Base-by-base conservation (phyloP, 2,329 filamentous ascomycete species). In the Calycina herbarum region DNA sequence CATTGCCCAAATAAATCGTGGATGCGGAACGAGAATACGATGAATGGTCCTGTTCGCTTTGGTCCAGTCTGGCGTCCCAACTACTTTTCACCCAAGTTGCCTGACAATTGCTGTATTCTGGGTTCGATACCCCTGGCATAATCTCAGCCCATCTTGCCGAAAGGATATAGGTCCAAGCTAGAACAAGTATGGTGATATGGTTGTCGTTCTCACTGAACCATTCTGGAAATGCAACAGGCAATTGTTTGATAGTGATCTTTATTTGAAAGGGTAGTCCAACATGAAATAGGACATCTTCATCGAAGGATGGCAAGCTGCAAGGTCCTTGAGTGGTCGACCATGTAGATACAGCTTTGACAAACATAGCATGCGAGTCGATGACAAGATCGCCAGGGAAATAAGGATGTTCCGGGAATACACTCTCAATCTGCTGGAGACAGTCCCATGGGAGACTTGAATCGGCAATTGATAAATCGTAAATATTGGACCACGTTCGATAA, bases 111-210 rank as follows among this genome's bases (percentile, higher is more conserved):
- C 57, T 68, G 61, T 71, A 73, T n/a, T 45, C 64, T 45, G 48
- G 66, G 64, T 0, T 62, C 60, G 31, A 35, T 20, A 0, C 57
- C 13, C 64, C 69, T 27, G 72, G 71, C 38, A 76, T 73, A 56
- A 76, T 63, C 64, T 76, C 72, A 6, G 73, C 73, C 72, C 73
- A 76, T 68, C 71, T 66, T 31, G 74, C 72, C n/a, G 75, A 74
- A 48, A 75, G 71, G n/a, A 74, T 70, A 60, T 76, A 74, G 17
- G 72, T 65, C 72, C 73, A 75, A 20, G 72, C 71, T 51, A 74
- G 66, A 57, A 75, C 64, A 10, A 76, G 69, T n/a, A 75, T 38
- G 35, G 69, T 64, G 40, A 69, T 68, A 57, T 70, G 69, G 31
- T 68, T 57, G 29, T 66, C 45, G n/a, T 69, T 64, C 24, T 66